Percentiles rank a stretch among this genome's conserved stretches.
Evolutionary conservation across 176 grass and related monocot species (phyloP).

Genomic region (Stipa capillata): DNA sequence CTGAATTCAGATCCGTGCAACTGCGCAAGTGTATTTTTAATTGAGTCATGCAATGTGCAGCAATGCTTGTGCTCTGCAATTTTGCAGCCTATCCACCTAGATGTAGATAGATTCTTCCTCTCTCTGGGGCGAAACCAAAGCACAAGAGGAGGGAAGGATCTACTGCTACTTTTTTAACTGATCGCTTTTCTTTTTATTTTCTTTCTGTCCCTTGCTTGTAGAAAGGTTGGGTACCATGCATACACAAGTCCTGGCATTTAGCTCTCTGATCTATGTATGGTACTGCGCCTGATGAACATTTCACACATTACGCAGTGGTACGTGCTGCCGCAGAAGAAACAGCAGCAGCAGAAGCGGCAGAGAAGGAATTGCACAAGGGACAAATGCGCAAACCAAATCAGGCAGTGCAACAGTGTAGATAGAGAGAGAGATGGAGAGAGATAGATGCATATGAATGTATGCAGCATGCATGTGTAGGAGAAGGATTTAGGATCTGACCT

Average conservation of each 20-base stretch:
- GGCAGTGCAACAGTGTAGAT: constrained; percentile 9
- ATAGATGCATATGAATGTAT: constrained; percentile 6
- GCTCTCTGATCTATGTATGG: neutral
- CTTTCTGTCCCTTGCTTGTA: constrained; percentile 9
- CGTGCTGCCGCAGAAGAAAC: constrained; percentile 39
- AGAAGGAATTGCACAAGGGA: constrained; percentile 23
- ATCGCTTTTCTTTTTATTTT: neutral
- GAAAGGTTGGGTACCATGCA: constrained; percentile 17
- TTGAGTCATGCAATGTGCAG: neutral
- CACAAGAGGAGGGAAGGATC: neutral
- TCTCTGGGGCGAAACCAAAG: constrained; percentile 7
- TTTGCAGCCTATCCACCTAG: too few species aligned
- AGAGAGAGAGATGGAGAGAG: neutral
- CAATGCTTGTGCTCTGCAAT: too few species aligned
- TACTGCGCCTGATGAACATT: neutral
- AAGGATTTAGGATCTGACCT: constrained; percentile 60
- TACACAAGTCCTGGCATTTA: constrained; percentile 27
- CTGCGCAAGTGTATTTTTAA: neutral
- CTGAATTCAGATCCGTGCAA: neutral
- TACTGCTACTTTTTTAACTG: neutral
- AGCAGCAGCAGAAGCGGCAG: constrained; percentile 34
- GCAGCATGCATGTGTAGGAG: constrained; percentile 26
- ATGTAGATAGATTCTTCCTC: too few species aligned
- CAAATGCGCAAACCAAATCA: constrained; percentile 28
- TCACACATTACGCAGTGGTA: constrained; percentile 8